These are phyloP conservation scores for Diaporthe batatas DNA, from an alignment of 2,329 filamentous ascomycete species.

Conservation along the genomic window DNA sequence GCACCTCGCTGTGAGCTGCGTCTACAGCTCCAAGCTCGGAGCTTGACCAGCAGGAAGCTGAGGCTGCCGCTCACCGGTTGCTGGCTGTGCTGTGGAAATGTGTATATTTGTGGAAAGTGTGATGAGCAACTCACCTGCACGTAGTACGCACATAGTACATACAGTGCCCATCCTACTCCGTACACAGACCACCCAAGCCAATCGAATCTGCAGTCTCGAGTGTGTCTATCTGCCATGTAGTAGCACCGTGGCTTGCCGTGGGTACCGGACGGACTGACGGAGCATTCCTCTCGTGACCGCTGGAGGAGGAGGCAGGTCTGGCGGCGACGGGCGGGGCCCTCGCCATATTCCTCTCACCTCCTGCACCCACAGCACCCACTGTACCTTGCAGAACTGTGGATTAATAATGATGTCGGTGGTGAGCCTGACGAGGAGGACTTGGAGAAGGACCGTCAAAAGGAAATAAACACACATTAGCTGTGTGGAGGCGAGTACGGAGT, in stretches of 20 bases:
- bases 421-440: conserved; percentile 4
- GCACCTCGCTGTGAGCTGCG: not conserved
- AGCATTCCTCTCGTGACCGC: conserved; percentile 4
- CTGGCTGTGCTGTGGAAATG: not conserved
- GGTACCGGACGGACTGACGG: no score
- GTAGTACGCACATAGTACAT: no score
- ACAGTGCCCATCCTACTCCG: not conserved
- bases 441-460: not conserved
- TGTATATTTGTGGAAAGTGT: conserved; percentile 14
- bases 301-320: conserved; percentile 9
- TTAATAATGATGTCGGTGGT: conserved; percentile 30
- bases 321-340: not conserved
- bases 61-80: conserved; percentile 25
- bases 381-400: conserved; percentile 32
- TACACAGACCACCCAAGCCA: not conserved
- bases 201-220: not conserved
- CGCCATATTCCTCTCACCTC: not conserved
- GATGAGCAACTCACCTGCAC: conserved; percentile 11
- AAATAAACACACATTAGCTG: conserved; percentile 35
- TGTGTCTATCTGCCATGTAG: not conserved
- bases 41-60: conserved; percentile 16
- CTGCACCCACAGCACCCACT: not conserved
- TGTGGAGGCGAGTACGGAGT: conserved; percentile 18
- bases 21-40: conserved; percentile 5
- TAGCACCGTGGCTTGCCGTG: not conserved